Evolutionary conservation across 257 asterid genomes (phyloP), one percentile per base, ranked within the genome.

Genomic region (Fraxinus pennsylvanica): DNA sequence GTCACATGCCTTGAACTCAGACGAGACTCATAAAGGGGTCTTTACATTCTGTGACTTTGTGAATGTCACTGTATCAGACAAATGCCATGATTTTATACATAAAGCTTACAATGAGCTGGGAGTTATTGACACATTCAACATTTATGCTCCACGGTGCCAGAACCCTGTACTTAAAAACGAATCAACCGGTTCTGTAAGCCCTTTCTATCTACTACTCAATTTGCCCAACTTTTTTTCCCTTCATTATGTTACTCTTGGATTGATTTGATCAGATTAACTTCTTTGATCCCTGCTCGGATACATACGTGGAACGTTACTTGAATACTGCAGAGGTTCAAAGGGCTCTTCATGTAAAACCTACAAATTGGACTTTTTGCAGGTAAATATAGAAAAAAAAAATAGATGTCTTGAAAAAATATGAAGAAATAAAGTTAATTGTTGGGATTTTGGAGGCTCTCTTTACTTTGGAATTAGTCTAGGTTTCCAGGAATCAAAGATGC

Each of bases 1-100:
- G 87, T 70, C 85, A 2, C 85, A 81, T 76, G 87, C 87, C 43
- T 54, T 84, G 79, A 81, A 74, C 79, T 84, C 87, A 3, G 87
- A 84, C 21, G 87, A 81, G 76, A 81, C 83, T 0, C 87, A 81
- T 35, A 6, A 19, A 22, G 54, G 65, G 32, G 39, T 84, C 15
- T 41, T 81, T 36, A 78, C 68, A 27, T 81, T 19, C 61, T 84
- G 87, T 17, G 52, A 81, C 45, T 81, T 78, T 36, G 36, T 3
- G 17, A 74, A 80, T 9, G 57, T 25, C 36, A 57, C 68, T 22
- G 45, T n/a, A 80, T 80, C 79, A 0, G 78, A 81, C 27, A 39
- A 47, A 19, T 81, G 81, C 13, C 1, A 2, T 0, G 52, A 13
- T 66, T 25, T 13, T 43, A 1, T 50, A 6, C 36, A 25, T 2